Evolutionary conservation across 257 asterid species (phyloP).

Genomic region (Solanum bulbocastanum): DNA sequence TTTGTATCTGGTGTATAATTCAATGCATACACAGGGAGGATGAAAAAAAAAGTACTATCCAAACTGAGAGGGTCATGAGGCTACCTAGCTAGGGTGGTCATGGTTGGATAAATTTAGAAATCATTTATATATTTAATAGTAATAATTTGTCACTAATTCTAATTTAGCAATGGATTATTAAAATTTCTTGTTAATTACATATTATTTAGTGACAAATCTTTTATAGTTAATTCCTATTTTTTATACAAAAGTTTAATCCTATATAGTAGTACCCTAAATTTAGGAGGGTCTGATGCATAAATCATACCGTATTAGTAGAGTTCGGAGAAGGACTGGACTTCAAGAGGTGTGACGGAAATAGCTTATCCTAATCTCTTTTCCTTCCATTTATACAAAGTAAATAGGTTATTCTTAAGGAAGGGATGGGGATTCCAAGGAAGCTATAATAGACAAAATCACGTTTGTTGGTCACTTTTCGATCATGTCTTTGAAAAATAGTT

Average conservation of each 20-base stretch:
- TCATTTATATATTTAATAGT: background rate
- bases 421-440: background rate
- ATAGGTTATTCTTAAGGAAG: background rate
- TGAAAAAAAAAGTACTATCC: background rate
- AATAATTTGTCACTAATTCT: background rate
- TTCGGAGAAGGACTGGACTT: no score
- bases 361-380: background rate
- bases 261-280: no score
- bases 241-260: background rate
- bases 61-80: background rate
- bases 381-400: background rate
- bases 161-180: background rate
- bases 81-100: background rate
- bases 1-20: background rate
- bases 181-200: background rate
- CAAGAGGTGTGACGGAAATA: background rate
- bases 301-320: background rate
- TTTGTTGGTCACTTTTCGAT: background rate
- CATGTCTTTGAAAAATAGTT: background rate
- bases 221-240: background rate
- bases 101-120: background rate
- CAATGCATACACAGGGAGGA: background rate
- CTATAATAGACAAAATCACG: accelerated
- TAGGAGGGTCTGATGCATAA: no score
- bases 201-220: background rate